Conservation (phyloP, 495 filamentous ascomycete species). For the Pyrenula aspistea region DNA sequence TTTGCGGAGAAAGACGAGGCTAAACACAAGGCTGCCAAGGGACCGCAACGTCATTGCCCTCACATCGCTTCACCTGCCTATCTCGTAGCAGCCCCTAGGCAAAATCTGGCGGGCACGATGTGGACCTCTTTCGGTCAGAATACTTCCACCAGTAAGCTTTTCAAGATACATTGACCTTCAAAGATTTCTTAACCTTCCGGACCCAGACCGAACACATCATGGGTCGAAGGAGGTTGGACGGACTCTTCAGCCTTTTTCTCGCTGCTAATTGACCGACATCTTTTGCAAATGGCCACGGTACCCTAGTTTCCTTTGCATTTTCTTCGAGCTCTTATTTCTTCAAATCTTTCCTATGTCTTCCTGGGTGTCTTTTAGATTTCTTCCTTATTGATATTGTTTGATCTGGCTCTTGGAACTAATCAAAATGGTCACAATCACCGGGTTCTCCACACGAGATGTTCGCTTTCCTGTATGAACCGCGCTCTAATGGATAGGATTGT, state of each 20-base stretch:
- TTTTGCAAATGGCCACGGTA: neutral
- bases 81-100: neutral
- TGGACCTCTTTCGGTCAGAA: neutral
- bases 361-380: no score
- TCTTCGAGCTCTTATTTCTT: no score
- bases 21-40: neutral
- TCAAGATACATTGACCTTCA: neutral
- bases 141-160: neutral
- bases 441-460: slow-evolving; percentile 71
- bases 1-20: neutral
- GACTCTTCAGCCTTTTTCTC: neutral
- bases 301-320: neutral
- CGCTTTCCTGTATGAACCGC: slow-evolving; percentile 58
- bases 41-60: no score
- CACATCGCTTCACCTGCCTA: neutral
- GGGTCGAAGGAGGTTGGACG: neutral
- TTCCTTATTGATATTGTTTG: no score
- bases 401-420: no score
- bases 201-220: neutral
- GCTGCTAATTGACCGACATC: neutral
- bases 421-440: slow-evolving; percentile 66
- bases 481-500: neutral
- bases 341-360: neutral
- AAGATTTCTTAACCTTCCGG: neutral
- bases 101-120: neutral